Percentiles rank a stretch among this genome's conserved stretches.
Evolutionary conservation across 352 stramenopile genomes (phyloP).

Genomic region (Phytophthora cactorum): DNA sequence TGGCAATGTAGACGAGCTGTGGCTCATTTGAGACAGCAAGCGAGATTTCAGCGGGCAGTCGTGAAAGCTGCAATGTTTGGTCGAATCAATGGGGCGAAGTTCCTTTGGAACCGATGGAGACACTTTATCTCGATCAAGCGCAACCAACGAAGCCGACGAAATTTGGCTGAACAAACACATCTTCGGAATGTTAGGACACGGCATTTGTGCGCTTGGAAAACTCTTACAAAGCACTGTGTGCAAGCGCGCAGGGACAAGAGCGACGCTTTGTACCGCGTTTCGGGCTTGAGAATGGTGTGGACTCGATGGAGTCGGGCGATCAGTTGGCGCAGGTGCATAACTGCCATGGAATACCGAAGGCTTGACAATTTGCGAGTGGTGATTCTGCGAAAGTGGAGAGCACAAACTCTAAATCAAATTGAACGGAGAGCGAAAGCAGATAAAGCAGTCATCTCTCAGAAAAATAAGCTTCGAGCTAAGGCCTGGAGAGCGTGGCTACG

Average conservation of each 20-base stretch:
- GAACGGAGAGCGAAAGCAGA: constrained; percentile 12
- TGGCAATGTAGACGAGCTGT: constrained; percentile 19
- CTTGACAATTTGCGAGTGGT: background rate
- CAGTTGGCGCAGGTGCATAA: constrained; percentile 16
- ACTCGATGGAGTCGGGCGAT: constrained; percentile 25
- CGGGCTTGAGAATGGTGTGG: constrained; percentile 32
- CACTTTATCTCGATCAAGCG: constrained; percentile 12
- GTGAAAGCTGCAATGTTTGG: constrained; percentile 11
- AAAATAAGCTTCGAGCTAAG: background rate
- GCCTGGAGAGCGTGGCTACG: constrained; percentile 30
- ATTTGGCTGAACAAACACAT: constrained; percentile 6
- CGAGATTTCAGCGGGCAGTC: constrained; percentile 14
- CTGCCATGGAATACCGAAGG: constrained; percentile 11
- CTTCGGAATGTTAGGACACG: constrained; percentile 1
- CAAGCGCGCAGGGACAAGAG: constrained; percentile 20
- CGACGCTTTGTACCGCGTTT: constrained; percentile 24
- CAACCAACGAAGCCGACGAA: background rate
- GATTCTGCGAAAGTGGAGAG: constrained; percentile 22
- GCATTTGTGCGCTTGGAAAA: constrained; percentile 26
- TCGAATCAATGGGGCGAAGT: constrained; percentile 3
- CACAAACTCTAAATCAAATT: background rate
- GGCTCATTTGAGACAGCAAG: constrained; percentile 9
- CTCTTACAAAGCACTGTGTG: constrained; percentile 6
- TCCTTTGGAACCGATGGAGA: constrained; percentile 15
- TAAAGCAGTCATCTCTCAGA: constrained; percentile 9